Base-by-base conservation (phyloP, 1,284 basidiomycete genomes). In the Apiotrichum mycotoxinovorans region DNA sequence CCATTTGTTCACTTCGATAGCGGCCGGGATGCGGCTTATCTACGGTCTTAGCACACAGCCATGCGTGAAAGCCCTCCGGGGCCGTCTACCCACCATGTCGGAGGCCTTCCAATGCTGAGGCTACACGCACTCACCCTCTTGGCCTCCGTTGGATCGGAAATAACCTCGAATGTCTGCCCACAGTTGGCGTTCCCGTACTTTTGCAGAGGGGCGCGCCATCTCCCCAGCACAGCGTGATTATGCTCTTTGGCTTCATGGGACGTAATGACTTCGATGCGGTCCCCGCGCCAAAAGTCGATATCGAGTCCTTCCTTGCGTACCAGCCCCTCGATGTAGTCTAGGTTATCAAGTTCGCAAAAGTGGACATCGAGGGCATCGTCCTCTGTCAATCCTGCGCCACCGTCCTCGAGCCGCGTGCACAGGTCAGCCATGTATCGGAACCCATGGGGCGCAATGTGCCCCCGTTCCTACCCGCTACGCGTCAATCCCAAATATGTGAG, bases 281-380 rank as follows among this genome's bases (percentile, higher is more conserved):
- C 51, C 4, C 65, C 65, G 35, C 60, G 63, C 22, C 52, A 48
- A 65, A 66, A 57, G 66, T 69, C 30, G 11, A 67, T 65, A 4
- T 67, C 66, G 50, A 67, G 62, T 3, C 51, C 51, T 43, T 71
- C 65, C 30, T 58, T 51, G 44, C 60, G 35, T 1, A 71, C 75
- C 83, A 90, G 87, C 44, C 87, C 83, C 15, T 81, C 81, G 2
- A 69, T 69, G 3, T 82, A 82, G 68, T 90, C 87, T 82, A 90
- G 85, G 22, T 82, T 85, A 63, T 84, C 83, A 41, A 86, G 86
- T 4, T 78, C 73, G 17, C 62, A 54, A 51, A 89, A 85, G 57
- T 89, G 79, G 3, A 83, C 72, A 17, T 67, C 63, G 10, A 69
- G 26, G 1, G 65, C 67, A 26, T 69, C 57, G 8, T 82, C 80